Base-by-base conservation (phyloP, 2,329 filamentous ascomycete species). In the Paecilomyces niveus region DNA sequence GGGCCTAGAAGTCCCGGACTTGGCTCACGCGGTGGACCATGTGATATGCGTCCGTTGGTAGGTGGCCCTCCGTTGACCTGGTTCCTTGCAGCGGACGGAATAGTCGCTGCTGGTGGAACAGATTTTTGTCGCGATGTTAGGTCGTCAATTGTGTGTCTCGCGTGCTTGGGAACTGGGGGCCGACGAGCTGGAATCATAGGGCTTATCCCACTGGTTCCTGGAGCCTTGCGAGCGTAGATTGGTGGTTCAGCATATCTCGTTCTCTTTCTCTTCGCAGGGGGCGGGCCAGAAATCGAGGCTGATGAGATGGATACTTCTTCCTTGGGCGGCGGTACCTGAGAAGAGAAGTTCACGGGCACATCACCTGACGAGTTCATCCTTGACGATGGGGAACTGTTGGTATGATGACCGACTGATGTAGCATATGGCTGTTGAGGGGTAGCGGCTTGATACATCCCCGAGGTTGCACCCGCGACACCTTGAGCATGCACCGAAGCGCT, bases 221-320 rank as follows among this genome's bases (percentile, higher is more conserved):
- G 72, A 13, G 76, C 74, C 61, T 74, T 76, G 45, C 73, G 74
- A 21, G 80, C 80, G 65, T 73, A 84, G 39, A 83, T 78, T 2
- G 82, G 82, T 32, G 80, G 78, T 64, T 83, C 80, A 53, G 78
- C 75, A 61, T 81, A 81, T 54, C 81, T 75, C 59, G 75, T 74
- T 60, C 79, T 74, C 64, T 83, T 84, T 61, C 73, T 75, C 15
- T 76, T 75, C 18, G 77, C 78, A 21, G 72, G 74, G 57, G 75
- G 69, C n/a, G 65, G 64, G 32, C 67, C 69, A 13, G 65, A 56
- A 21, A 54, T 65, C 10, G 58, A 29, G 33, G 33, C 58, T 22
- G 62, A 51, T 18, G 67, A 62, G 4, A 64, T 57, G 35, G 64
- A 61, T 15, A 67, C 54, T 7, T 69, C 68, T 60, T 67, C 63